Evolutionary conservation across 352 stramenopile genomes (phyloP).

Genomic region (Globisporangium viniferum): DNA sequence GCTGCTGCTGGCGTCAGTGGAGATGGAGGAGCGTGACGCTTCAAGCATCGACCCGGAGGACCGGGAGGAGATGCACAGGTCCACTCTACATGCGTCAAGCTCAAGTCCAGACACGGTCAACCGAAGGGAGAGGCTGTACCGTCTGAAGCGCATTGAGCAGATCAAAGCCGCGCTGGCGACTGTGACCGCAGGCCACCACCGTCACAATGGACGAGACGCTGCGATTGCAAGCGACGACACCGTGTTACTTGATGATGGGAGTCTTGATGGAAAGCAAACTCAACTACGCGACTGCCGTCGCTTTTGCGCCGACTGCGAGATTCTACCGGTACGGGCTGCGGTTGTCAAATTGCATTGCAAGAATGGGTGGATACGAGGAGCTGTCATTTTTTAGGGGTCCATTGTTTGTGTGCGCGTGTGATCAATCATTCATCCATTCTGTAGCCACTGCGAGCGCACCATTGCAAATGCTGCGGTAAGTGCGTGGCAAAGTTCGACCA

Average conservation of each 20-base stretch:
- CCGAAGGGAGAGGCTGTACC: slow-evolving; percentile 13
- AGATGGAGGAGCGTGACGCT: slow-evolving; percentile 1
- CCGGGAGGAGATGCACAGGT: neutral
- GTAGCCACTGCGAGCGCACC: slow-evolving; percentile 80
- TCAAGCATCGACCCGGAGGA: neutral
- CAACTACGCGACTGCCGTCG: neutral
- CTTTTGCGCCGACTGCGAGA: slow-evolving; percentile 33
- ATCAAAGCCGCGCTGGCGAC: slow-evolving; percentile 24
- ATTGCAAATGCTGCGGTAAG: slow-evolving; percentile 71
- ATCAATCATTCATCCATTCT: neutral
- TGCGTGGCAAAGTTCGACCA: slow-evolving; percentile 92
- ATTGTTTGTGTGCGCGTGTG: too few species aligned
- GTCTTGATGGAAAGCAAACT: too few species aligned
- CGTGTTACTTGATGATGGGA: neutral
- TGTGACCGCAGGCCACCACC: too few species aligned
- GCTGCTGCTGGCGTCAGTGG: neutral
- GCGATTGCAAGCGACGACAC: neutral
- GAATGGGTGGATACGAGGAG: neutral
- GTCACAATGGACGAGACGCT: too few species aligned
- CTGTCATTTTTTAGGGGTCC: too few species aligned
- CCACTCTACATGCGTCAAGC: neutral
- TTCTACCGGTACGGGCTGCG: slow-evolving; percentile 18
- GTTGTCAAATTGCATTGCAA: neutral
- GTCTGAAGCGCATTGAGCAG: slow-evolving; percentile 26
- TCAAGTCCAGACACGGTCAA: neutral